Conservation (phyloP, 2,329 filamentous ascomycete species). For the Colletotrichum magnum region DNA sequence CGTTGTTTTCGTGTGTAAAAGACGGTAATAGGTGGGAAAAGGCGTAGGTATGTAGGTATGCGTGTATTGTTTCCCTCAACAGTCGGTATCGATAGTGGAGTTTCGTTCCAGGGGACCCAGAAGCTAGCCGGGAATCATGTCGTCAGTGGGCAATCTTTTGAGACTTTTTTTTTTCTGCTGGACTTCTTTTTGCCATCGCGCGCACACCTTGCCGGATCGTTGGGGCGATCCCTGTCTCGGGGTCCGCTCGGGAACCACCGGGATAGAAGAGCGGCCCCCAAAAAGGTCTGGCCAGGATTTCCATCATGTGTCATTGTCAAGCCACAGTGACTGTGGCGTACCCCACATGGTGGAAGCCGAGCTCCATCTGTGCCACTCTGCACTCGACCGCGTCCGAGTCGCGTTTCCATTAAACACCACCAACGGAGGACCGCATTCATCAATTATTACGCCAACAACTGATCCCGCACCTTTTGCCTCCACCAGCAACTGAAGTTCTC, state of each 20-base stretch:
- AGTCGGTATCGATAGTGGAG: constrained; percentile 35
- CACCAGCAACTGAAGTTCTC: no score
- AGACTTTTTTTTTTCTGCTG: constrained; percentile 31
- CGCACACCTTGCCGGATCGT: constrained; percentile 11
- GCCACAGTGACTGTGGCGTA: background rate
- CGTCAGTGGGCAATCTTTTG: constrained; percentile 32
- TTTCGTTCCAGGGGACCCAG: constrained; percentile 19
- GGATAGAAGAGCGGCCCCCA: background rate
- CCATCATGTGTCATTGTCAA: constrained; percentile 12
- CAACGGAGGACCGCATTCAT: background rate
- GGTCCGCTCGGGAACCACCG: constrained; percentile 38
- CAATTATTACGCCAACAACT: no score
- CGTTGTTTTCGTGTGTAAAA: background rate
- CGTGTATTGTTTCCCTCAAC: constrained; percentile 26
- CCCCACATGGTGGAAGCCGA: no score
- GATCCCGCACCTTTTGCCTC: no score
- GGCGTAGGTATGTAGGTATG: background rate
- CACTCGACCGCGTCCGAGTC: constrained; percentile 28
- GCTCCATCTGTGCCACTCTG: background rate
- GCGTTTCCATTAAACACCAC: constrained; percentile 17
- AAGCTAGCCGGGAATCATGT: constrained; percentile 30
- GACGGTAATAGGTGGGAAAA: background rate
- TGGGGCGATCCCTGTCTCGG: constrained; percentile 33
- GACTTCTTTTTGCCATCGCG: constrained; percentile 35
- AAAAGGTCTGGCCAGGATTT: background rate